Conservation (phyloP, 768 basidiomycete species). For the Termitomyces sp. region DNA sequence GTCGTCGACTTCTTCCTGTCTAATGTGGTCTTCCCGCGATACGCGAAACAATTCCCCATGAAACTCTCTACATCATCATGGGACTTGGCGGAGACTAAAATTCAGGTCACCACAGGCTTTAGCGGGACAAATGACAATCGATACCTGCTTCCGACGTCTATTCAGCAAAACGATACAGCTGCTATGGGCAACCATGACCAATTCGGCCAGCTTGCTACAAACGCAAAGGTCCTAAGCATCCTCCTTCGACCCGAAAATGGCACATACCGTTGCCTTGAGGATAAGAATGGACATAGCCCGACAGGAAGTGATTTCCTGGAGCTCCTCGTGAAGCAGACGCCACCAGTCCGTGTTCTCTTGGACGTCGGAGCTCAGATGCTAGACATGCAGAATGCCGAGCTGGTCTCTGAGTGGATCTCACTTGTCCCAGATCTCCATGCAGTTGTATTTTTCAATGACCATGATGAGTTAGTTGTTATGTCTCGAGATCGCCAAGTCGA, state of each 20-base stretch:
- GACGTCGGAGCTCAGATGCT: slow-evolving; percentile 59
- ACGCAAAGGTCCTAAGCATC: slow-evolving; percentile 39
- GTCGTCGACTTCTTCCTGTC: slow-evolving; percentile 45
- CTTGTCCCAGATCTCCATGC: slow-evolving; percentile 27
- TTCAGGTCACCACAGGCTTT: slow-evolving; percentile 41
- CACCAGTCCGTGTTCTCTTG: slow-evolving; percentile 42
- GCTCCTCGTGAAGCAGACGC: slow-evolving; percentile 28
- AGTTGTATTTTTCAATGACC: slow-evolving; percentile 38
- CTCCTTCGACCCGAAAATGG: slow-evolving; percentile 38
- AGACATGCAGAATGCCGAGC: slow-evolving; percentile 39
- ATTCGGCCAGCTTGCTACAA: slow-evolving; percentile 38
- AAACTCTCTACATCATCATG: slow-evolving; percentile 49
- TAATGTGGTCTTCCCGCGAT: slow-evolving; percentile 44
- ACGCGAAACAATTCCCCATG: slow-evolving; percentile 42
- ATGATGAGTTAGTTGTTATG: slow-evolving; percentile 32
- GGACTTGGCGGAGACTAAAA: slow-evolving; percentile 44
- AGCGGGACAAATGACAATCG: slow-evolving; percentile 54
- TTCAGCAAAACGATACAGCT: slow-evolving; percentile 20
- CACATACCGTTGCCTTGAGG: slow-evolving; percentile 25
- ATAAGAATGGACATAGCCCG: slow-evolving; percentile 14
- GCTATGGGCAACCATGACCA: slow-evolving; percentile 20
- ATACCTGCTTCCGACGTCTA: slow-evolving; percentile 32
- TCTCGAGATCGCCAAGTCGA: slow-evolving; percentile 32
- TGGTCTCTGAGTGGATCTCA: slow-evolving; percentile 39
- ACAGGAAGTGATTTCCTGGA: slow-evolving; percentile 24